These are phyloP conservation scores for Heracleum sosnowskyi DNA, from an alignment of 129 eudicot genomes.

Conservation along the genomic window DNA sequence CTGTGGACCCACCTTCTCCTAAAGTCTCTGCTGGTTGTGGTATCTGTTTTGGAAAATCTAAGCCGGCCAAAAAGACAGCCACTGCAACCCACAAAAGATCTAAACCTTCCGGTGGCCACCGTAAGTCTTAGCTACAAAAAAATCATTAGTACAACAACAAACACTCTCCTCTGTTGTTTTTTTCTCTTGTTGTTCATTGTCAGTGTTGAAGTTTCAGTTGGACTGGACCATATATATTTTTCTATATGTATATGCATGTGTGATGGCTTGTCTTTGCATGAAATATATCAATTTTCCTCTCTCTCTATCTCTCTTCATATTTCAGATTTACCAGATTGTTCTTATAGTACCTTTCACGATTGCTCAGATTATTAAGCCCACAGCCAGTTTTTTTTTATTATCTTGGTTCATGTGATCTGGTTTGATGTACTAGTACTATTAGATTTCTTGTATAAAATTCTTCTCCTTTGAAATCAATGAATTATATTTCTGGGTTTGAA, in stretches of 20 bases:
- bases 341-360: neutral
- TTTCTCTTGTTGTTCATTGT: neutral
- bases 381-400: neutral
- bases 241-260: constrained; percentile 7
- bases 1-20: constrained; percentile 74
- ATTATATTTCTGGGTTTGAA: constrained; percentile 5
- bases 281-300: neutral
- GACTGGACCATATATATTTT: neutral
- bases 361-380: neutral
- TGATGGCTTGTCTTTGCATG: constrained; percentile 1
- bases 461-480: neutral
- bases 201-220: constrained; percentile 1
- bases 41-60: constrained; percentile 46
- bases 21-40: constrained; percentile 72
- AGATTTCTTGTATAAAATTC: neutral
- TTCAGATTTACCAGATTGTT: neutral
- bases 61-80: constrained; percentile 26
- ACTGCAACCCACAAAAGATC: constrained; percentile 21
- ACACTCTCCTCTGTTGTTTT: neutral
- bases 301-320: neutral
- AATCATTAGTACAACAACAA: neutral
- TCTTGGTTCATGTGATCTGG: neutral
- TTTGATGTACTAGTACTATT: neutral
- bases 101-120: constrained; percentile 11
- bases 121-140: constrained; percentile 21